Conservation (phyloP, 345 rosid species). For the Gossypium longicalyx region DNA sequence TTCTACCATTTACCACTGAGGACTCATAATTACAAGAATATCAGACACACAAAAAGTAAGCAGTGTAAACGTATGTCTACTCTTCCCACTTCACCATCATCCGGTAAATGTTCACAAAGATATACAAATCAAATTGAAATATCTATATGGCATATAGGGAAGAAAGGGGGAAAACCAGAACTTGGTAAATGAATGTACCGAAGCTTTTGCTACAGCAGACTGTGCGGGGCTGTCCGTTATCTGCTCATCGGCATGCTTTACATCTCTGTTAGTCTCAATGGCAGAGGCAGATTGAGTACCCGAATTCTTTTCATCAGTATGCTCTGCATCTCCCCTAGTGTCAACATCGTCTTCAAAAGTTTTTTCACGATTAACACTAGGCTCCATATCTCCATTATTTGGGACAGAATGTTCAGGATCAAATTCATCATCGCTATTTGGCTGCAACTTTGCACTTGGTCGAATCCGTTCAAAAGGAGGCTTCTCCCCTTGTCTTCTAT, state of each 20-base stretch:
- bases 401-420: conserved; percentile 31
- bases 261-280: conserved; percentile 24
- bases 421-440: conserved; percentile 36
- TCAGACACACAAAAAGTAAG: neutral
- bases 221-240: conserved; percentile 25
- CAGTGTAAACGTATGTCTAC: neutral
- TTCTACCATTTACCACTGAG: neutral
- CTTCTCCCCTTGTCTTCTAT: conserved; percentile 53
- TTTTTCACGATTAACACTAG: conserved; percentile 21
- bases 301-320: conserved; percentile 23
- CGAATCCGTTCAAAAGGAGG: conserved; percentile 38
- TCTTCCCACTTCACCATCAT: neutral
- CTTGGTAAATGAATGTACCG: conserved; percentile 29
- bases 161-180: neutral
- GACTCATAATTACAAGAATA: neutral
- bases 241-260: conserved; percentile 25
- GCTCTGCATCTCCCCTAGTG: conserved; percentile 21
- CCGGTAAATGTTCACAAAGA: neutral
- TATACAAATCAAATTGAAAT: neutral
- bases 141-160: neutral
- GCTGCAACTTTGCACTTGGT: conserved; percentile 29
- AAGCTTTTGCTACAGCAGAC: conserved; percentile 42
- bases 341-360: conserved; percentile 8
- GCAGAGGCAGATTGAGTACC: conserved; percentile 28
- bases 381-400: conserved; percentile 17